Percentiles rank a stretch among this genome's conserved stretches.
Conservation (phyloP, 1,284 basidiomycete species). For the Earliella scabrosa region DNA sequence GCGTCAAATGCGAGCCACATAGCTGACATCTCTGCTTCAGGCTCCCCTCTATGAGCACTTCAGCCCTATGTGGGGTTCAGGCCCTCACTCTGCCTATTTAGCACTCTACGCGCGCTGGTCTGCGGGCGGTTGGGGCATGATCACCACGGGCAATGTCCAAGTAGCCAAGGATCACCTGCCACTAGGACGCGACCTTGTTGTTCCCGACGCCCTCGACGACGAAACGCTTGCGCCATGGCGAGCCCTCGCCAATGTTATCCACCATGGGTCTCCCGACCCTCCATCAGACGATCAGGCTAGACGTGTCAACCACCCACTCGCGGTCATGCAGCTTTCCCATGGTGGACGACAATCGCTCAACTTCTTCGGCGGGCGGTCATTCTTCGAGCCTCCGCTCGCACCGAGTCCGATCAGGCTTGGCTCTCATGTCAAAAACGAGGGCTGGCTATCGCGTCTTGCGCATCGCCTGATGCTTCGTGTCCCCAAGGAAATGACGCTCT, state of each 20-base stretch:
- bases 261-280: conserved; percentile 33
- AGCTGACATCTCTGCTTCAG: conserved; percentile 43
- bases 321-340: conserved; percentile 87
- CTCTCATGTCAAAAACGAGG: conserved; percentile 2
- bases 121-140: conserved; percentile 82
- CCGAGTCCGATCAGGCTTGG: conserved; percentile 74
- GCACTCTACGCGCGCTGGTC: conserved; percentile 82
- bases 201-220: conserved; percentile 54
- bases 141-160: conserved; percentile 90
- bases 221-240: conserved; percentile 55
- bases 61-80: conserved; percentile 67
- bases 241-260: conserved; percentile 54
- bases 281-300: not conserved
- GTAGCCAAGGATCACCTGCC: conserved; percentile 75
- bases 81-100: conserved; percentile 69
- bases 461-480: conserved; percentile 64
- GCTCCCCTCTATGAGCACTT: conserved; percentile 88
- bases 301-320: conserved; percentile 42
- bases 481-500: conserved; percentile 62
- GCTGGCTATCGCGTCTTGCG: conserved; percentile 42
- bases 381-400: conserved; percentile 67
- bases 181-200: conserved; percentile 79
- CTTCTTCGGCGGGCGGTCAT: conserved; percentile 67
- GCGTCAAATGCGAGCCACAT: not conserved
- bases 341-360: conserved; percentile 86